phyloP scores from a whole-genome alignment of 2,329 filamentous ascomycete species.

The Paecilomyces formosus region DNA sequence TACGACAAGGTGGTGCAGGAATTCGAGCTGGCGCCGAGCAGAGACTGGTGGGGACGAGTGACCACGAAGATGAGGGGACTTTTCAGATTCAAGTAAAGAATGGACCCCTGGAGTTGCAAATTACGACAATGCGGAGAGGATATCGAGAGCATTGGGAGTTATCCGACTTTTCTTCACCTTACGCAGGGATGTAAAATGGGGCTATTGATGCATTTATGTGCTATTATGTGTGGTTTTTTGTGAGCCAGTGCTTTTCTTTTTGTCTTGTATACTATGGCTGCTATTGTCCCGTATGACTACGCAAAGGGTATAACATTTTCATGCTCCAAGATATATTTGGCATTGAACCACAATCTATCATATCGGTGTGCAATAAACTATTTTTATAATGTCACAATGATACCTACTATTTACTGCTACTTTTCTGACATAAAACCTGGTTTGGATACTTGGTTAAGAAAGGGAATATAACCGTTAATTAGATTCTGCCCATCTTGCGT shows the following conservation, averaged over 20 bases:
- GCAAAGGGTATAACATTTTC: background rate
- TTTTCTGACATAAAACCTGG: too few species aligned
- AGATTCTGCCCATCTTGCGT: too few species aligned
- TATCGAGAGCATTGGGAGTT: background rate
- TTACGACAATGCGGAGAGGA: conserved; percentile 8
- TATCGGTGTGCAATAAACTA: conserved; percentile 5
- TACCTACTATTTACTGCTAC: too few species aligned
- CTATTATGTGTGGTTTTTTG: background rate
- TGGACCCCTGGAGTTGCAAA: conserved; percentile 43
- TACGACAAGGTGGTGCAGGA: conserved; percentile 47
- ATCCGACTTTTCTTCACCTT: background rate
- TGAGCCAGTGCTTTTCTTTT: background rate
- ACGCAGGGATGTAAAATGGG: background rate
- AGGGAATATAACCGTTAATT: too few species aligned
- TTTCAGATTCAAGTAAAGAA: conserved; percentile 35
- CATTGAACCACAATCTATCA: background rate
- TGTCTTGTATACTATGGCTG: background rate
- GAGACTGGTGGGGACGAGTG: conserved; percentile 40
- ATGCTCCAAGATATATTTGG: background rate
- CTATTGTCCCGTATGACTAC: background rate
- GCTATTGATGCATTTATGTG: background rate
- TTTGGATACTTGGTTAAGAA: too few species aligned
- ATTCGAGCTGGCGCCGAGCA: conserved; percentile 45
- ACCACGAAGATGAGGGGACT: conserved; percentile 41
- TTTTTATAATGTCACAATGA: too few species aligned